Conservation (phyloP, 1,284 basidiomycete species). For the Cutaneotrichosporon cyanovorans region DNA sequence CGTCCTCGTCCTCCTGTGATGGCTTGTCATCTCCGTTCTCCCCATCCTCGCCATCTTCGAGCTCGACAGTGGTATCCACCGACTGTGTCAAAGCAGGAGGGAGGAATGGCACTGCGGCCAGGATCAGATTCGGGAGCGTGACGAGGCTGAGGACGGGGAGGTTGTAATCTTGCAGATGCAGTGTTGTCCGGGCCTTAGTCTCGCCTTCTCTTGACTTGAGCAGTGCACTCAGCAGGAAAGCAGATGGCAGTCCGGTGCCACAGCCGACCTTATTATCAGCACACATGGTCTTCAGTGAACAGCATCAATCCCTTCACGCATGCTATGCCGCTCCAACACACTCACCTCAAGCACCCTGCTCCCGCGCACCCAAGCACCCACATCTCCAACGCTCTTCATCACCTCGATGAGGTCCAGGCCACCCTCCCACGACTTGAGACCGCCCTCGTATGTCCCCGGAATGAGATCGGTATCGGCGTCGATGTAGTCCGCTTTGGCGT, state of each 20-base stretch:
- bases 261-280: conserved; percentile 97
- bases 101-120: conserved; percentile 49
- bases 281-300: too few species aligned
- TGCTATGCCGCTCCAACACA: neutral
- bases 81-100: conserved; percentile 19
- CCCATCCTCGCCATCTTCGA: conserved; percentile 8
- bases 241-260: conserved; percentile 78
- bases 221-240: conserved; percentile 62
- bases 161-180: conserved; percentile 96
- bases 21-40: conserved; percentile 16
- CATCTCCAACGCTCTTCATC: neutral
- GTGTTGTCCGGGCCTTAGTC: conserved; percentile 44
- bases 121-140: conserved; percentile 78
- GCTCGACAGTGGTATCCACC: conserved; percentile 22
- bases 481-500: conserved; percentile 50
- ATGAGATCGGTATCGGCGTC: conserved; percentile 83
- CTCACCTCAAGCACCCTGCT: conserved; percentile 60
- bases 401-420: conserved; percentile 71
- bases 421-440: conserved; percentile 97
- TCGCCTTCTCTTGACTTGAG: conserved; percentile 42
- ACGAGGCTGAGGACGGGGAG: conserved; percentile 68
- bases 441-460: conserved; percentile 89
- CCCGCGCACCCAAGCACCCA: conserved; percentile 42
- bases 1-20: conserved; percentile 20
- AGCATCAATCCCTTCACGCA: neutral